Evolutionary conservation across 108 stramenopile genomes (phyloP), one percentile per base, ranked within the genome.

Genomic region (Skeletonema costatum): DNA sequence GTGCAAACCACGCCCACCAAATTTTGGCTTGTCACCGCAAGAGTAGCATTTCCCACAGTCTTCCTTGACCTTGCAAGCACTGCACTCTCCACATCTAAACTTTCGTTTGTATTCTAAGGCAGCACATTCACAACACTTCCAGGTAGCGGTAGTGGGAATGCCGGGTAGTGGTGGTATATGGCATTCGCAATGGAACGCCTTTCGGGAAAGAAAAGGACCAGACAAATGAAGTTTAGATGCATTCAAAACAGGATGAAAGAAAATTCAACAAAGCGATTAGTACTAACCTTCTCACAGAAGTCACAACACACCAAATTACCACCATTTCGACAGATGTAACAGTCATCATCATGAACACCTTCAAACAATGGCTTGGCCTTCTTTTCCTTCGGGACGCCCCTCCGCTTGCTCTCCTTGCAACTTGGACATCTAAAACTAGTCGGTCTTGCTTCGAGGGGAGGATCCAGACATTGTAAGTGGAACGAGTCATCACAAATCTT

Each of bases 241-340:
- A n/a, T 39, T 39, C 10, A 46, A 16, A 16, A 2, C 16, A 14
- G 16, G 16, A n/a, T n/a, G 44, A 46, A 46, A 3, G 14, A 16
- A 2, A n/a, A n/a, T n/a, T n/a, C 14, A 46, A 16, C 44, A 46
- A 16, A n/a, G 4, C 2, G 53, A 19, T 5, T 25, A 7, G 2
- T 53, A 53, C 53, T 53, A 53, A 53, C 62, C 53, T 84, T 84
- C 19, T 53, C 50, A 42, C 83, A 85, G 39, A 41, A 85, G 35
- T 85, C 84, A 48, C 84, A 85, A 36, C 84, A 85, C 35, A 85
- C 25, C 64, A 85, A 64, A 42, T 81, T 75, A 80, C 84, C 84
- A 31, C 84, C 84, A 61, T 81, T 76, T 29, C 61, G 56, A 50
- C 84, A 85, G 29, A 85, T 71, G 53, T 66, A 85, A 35, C 84